Evolutionary conservation across 1,284 basidiomycete species (phyloP), one percentile per base, ranked within the genome.

Genomic region (Cutaneotrichosporon sp.): DNA sequence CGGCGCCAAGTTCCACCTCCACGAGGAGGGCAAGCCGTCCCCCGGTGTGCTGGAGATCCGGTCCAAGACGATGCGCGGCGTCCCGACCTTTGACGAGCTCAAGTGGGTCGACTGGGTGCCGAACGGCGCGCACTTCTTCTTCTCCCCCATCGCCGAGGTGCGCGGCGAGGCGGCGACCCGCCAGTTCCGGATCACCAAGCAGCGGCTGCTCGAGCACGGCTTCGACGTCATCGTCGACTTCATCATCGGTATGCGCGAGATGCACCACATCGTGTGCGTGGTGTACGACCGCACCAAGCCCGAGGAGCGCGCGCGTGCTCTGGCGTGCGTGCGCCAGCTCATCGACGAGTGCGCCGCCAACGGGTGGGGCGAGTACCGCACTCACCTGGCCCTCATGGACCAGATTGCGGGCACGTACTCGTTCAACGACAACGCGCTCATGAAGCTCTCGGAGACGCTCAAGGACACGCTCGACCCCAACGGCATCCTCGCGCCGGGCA

Each of bases 381-480:
- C 66, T 0, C 69, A 70, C 55, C 65, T 70, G 16, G 60, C 63
- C 2, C 63, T 65, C 59, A 63, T 65, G 51, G 67, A 69, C 59
- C 66, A 69, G 47, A 66, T 72, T 27, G 64, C 65, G 0, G 54
- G 59, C 8, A 66, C 66, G 16, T 67, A 68, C 60, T 63, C 56
- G 55, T 64, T 65, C 60, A 65, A 71, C 66, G 50, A 71, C 54
- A 56, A 66, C 20, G 73, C 72, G 3, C 60, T 74, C 45, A 64
- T 61, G 51, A 49, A 56, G 11, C 61, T 74, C 14, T 67, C 63
- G 56, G 65, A 71, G 60, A 62, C 57, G 36, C 58, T 74, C 63
- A 74, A 72, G 69, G 69, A 75, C 58, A 49, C 72, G 1, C 59
- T 75, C 9, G 73, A 74, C 54, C 73, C 72, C 5, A 69, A 72